These are phyloP conservation scores for Starmerella davenportii DNA, from an alignment of 805 yeast genomes.

Conservation along the genomic window DNA sequence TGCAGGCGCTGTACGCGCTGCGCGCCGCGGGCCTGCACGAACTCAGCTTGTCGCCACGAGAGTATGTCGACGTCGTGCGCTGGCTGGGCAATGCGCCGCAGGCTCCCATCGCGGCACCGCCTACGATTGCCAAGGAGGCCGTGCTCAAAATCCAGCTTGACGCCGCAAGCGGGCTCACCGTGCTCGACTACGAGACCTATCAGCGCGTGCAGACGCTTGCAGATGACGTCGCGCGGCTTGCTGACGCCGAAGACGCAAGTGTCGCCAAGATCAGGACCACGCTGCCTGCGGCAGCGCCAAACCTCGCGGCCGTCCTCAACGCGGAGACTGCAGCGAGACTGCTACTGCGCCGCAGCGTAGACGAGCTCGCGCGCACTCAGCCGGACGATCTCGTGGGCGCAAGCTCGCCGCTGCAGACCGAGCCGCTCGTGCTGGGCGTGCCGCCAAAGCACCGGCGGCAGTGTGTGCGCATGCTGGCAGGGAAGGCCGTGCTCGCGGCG, in stretches of 20 bases:
- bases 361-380: background rate
- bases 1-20: background rate
- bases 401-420: conserved; percentile 23
- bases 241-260: background rate
- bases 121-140: background rate
- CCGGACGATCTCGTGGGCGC: background rate
- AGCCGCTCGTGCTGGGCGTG: conserved; percentile 7
- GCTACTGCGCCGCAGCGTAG: conserved; percentile 27
- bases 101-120: background rate
- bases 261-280: background rate
- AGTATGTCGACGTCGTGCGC: background rate
- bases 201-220: background rate
- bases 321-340: conserved; percentile 56
- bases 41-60: background rate
- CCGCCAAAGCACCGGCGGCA: conserved; percentile 29
- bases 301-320: conserved; percentile 54
- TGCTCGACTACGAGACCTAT: background rate
- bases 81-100: background rate
- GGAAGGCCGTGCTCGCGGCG: conserved; percentile 65
- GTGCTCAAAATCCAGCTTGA: background rate
- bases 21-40: background rate
- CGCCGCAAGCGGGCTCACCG: background rate
- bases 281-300: conserved; percentile 45
- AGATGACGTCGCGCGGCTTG: background rate
- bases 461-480: conserved; percentile 63